Evolutionary conservation across 2,329 filamentous ascomycete species (phyloP).

Genomic region (Dactylellina drechsleri): DNA sequence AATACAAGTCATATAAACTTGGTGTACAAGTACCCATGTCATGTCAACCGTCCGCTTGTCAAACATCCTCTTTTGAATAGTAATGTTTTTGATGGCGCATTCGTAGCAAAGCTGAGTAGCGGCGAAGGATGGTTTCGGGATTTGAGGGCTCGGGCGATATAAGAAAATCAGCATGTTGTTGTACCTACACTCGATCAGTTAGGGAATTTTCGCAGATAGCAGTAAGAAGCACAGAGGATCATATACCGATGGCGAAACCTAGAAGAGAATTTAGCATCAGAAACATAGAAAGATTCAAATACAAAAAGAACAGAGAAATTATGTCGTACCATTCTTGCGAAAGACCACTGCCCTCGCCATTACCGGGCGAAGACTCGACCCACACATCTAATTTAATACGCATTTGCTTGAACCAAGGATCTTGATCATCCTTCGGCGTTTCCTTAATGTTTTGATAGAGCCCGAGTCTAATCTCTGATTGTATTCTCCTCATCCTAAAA

Average conservation of each 20-base stretch:
- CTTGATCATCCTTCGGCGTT: conserved; percentile 78
- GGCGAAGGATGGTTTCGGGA: conserved; percentile 81
- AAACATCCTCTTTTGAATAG: conserved; percentile 82
- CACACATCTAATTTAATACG: conserved; percentile 80
- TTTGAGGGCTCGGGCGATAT: conserved; percentile 89
- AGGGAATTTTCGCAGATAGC: conserved; percentile 61
- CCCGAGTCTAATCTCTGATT: conserved; percentile 85
- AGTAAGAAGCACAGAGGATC: conserved; percentile 65
- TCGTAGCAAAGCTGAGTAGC: conserved; percentile 86
- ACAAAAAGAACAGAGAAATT: neutral
- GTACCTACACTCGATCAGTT: conserved; percentile 65
- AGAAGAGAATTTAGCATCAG: conserved; percentile 55
- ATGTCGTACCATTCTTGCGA: conserved; percentile 79
- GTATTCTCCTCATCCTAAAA: conserved; percentile 86
- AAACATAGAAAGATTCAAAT: neutral
- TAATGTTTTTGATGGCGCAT: conserved; percentile 82
- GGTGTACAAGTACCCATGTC: conserved; percentile 92
- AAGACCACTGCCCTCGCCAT: conserved; percentile 74
- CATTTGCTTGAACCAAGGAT: conserved; percentile 89
- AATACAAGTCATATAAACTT: conserved; percentile 90
- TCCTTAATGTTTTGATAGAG: conserved; percentile 85
- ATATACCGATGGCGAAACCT: conserved; percentile 68
- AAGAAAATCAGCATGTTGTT: conserved; percentile 90
- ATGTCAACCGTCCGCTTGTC: conserved; percentile 79
- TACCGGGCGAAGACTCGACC: conserved; percentile 78